Base-by-base conservation (phyloP, 2,329 filamentous ascomycete genomes). In the Trichoderma cornu-damae region DNA sequence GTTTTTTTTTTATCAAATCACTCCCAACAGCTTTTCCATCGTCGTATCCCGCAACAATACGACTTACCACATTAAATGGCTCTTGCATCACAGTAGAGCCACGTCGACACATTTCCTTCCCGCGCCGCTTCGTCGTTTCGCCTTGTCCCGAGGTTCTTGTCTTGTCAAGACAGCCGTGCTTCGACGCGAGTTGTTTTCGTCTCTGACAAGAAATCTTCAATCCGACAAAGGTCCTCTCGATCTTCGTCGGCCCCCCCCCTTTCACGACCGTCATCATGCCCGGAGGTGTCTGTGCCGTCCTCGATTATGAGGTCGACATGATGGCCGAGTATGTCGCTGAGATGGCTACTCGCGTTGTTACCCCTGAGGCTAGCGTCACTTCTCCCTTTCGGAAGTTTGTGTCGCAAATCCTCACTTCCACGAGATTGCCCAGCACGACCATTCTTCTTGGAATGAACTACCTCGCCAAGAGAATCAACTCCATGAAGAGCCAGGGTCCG, bases 291-390 rank as follows among this genome's bases (percentile, higher is more conserved):
- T 94, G 92, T 66, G 90, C 90, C 68, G 89, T 95, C 75, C 84
- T 96, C 74, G 92, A 96, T 78, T 96, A 96, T 72, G 91, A 96
- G 74, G 93, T 96, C 84, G 90, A 96, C 70, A 80, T 88, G 72
- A 96, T 96, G 92, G 88, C 90, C 62, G 90, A 96, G 71, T 96
- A 96, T 73, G 91, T 96, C 70, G 87, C 90, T 61, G 89, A 96
- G 70, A 95, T 93, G 85, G 85, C 91, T 60, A 81, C 78, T 22
- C 78, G 82, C 43, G 73, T 85, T 32, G 78, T 83, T 40, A 77
- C 78, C 58, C 79, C 80, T 7, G 75, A 78, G 32, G 74, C 73
- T 5, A 64, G 71, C 16, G 77, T 89, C 65, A 85, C 87, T 14
- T 79, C 84, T 22, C 83, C 89, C 22, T 96, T 95, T 73, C 87